Conservation (phyloP, 345 rosid species). For the Hevea brasiliensis region DNA sequence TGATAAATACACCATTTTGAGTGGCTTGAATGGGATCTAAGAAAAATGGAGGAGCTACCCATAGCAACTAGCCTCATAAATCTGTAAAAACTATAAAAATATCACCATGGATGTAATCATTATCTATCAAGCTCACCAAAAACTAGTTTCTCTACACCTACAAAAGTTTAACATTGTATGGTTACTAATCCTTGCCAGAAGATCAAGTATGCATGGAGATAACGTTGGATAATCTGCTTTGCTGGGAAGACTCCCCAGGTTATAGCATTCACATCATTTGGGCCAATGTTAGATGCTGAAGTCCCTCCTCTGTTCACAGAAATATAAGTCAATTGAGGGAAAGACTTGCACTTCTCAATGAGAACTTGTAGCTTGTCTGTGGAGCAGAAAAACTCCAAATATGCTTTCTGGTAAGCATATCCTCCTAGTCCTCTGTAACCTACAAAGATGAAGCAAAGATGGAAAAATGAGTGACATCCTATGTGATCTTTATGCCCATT, state of each 20-base stretch:
- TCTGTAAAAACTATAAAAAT: constrained; percentile 61
- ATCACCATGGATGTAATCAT: constrained; percentile 65
- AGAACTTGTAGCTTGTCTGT: constrained; percentile 58
- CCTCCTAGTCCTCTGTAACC: constrained; percentile 99
- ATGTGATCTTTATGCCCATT: not conserved
- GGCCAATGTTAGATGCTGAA: constrained; percentile 54
- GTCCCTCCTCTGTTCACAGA: constrained; percentile 67
- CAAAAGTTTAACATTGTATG: constrained; percentile 18
- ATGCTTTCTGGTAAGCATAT: constrained; percentile 92
- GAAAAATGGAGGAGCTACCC: not conserved
- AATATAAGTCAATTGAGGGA: constrained; percentile 59
- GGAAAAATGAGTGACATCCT: not conserved
- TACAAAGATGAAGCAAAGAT: constrained; percentile 24
- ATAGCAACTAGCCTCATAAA: constrained; percentile 34
- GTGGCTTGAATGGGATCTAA: not conserved
- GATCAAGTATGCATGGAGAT: not conserved
- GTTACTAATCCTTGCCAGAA: not conserved
- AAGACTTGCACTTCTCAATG: constrained; percentile 66
- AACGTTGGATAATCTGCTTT: constrained; percentile 76
- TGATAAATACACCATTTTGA: constrained; percentile 1
- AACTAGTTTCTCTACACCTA: constrained; percentile 78
- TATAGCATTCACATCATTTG: constrained; percentile 72
- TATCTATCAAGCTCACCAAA: constrained; percentile 91
- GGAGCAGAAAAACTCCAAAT: constrained; percentile 93
- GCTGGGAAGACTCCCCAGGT: constrained; percentile 98